phyloP scores from a whole-genome alignment of 495 filamentous ascomycete species.

The Extremus antarcticus region DNA sequence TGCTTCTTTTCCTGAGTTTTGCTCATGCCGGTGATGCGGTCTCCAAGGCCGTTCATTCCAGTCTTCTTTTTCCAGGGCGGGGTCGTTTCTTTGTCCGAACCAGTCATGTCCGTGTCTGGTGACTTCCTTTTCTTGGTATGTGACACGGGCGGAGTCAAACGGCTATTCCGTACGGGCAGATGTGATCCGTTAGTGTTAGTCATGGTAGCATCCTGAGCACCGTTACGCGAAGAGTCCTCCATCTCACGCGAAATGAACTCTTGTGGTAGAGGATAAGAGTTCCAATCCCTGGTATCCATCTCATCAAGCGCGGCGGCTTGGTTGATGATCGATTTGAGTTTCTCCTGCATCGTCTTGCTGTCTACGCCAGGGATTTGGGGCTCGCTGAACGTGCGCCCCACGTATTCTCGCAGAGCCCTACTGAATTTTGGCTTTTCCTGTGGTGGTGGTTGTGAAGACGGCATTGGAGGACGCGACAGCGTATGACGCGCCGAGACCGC shows the following conservation, averaged over 20 bases:
- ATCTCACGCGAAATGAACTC: constrained; percentile 64
- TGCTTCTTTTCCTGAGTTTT: constrained; percentile 16
- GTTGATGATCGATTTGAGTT: constrained; percentile 76
- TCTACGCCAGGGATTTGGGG: constrained; percentile 35
- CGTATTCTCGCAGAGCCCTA: constrained; percentile 69
- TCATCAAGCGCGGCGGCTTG: constrained; percentile 58
- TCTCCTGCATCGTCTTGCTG: constrained; percentile 60
- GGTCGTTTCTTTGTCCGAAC: constrained; percentile 14
- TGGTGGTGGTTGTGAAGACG: too few species aligned
- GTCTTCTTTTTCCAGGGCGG: constrained; percentile 71
- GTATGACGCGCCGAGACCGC: constrained; percentile 37
- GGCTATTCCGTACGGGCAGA: too few species aligned
- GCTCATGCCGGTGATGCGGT: constrained; percentile 55
- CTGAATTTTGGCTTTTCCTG: constrained; percentile 44
- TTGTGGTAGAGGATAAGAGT: constrained; percentile 73
- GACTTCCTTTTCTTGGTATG: constrained; percentile 78
- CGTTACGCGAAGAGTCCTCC: constrained; percentile 5
- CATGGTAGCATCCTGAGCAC: neutral
- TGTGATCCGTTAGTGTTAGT: too few species aligned
- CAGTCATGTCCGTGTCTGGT: constrained; percentile 36
- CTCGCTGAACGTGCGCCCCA: constrained; percentile 74
- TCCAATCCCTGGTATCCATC: constrained; percentile 70
- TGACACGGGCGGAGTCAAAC: constrained; percentile 8
- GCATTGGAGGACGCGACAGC: constrained; percentile 23
- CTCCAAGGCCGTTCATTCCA: constrained; percentile 53